Evolutionary conservation across 2,329 filamentous ascomycete genomes (phyloP), one percentile per base, ranked within the genome.

Genomic region (Exophiala alcalophila): DNA sequence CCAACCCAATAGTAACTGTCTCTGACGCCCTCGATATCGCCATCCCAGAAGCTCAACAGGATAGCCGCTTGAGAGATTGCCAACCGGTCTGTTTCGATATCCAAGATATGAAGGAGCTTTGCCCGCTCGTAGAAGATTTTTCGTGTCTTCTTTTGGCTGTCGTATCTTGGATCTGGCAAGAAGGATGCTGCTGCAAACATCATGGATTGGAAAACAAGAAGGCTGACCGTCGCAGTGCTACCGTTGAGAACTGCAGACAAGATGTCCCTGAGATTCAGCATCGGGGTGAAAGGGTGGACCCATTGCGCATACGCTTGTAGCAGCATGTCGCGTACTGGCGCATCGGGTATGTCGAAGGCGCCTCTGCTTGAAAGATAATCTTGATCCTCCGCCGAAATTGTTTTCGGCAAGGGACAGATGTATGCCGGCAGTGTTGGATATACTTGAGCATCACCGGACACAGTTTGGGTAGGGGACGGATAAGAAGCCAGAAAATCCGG

Each of bases 1-100:
- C 91, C 91, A 86, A 96, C 95, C 91, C 90, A 96, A 62, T 96
- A 89, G 85, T 91, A 96, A 33, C 90, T 96, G 63, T 96, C 91
- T 64, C 96, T 96, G 61, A 95, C 88, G 62, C 96, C 89, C 65
- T 96, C 89, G 0, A 89, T 89, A 7, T 89, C 94, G 66, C 96
- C 90, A 63, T 96, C 96, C 85, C 91, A 97, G 63, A 94, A 95
- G 4, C 90, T 95, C 84, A 96, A 89, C 44, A 96, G 75, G 15
- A 96, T 74, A 18, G 96, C 73, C 4, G 86, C 84, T 65, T 96
- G 91, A 10, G 95, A 87, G 16, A 95, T 77, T 14, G 88, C 79
- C 44, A 96, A 82, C 36, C 89, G 85, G 63, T 96, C 90, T 32
- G 82, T 80, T 65, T 97, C 91, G 64, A 94, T 94, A 64, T 96